phyloP scores from a whole-genome alignment of 305 asterid genomes.

The Fraxinus floribunda region DNA sequence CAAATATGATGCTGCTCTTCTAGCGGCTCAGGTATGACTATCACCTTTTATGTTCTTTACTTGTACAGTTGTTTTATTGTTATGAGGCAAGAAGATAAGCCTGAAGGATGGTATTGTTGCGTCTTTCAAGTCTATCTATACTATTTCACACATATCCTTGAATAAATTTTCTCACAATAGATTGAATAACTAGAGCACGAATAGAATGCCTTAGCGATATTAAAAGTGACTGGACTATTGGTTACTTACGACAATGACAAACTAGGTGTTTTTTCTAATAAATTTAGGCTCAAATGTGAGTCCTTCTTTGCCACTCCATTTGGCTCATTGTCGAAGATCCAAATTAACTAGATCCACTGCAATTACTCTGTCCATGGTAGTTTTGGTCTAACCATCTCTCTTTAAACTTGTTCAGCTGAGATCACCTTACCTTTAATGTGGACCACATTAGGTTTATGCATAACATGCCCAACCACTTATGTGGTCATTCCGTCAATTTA shows the following conservation, averaged over 20 bases:
- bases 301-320: not conserved
- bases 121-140: not conserved
- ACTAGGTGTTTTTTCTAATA: not conserved
- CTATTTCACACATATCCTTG: not conserved
- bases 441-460: not conserved
- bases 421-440: not conserved
- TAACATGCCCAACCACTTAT: not conserved
- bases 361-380: not conserved
- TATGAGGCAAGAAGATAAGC: conserved; percentile 1
- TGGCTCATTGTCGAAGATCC: not conserved
- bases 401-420: not conserved
- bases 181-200: not conserved
- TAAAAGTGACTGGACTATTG: not conserved
- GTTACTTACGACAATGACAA: not conserved
- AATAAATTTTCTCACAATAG: not conserved
- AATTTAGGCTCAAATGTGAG: not conserved
- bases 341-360: not conserved
- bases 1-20: conserved; percentile 66
- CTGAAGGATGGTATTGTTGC: not conserved
- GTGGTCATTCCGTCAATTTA: not conserved
- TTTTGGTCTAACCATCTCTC: not conserved
- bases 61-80: conserved; percentile 18
- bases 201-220: not conserved
- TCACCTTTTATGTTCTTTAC: conserved; percentile 8
- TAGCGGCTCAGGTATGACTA: conserved; percentile 64